Evolutionary conservation across 441 rosid genomes (phyloP).

Genomic region (Rhodomyrtus psidioides): DNA sequence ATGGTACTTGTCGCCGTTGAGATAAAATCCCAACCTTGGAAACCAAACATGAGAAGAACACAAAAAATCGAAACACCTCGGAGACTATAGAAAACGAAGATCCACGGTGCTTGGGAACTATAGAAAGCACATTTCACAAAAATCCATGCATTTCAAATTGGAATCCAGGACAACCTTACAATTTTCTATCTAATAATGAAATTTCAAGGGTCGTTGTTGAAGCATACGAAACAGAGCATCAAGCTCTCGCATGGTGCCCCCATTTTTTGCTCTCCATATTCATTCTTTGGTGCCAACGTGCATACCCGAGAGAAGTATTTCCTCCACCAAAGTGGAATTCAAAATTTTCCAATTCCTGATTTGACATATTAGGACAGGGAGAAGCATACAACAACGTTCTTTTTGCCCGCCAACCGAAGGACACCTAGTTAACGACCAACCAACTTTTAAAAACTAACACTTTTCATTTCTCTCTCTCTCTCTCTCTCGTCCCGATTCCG

Average conservation of each 20-base stretch:
- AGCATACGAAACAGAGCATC: not conserved
- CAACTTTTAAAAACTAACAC: not conserved
- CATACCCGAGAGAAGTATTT: not conserved
- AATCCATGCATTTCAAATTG: not conserved
- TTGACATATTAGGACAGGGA: not conserved
- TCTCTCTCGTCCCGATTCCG: slow-evolving; percentile 18
- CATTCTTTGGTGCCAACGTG: not conserved
- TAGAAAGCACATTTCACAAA: not conserved
- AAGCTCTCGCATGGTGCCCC: not conserved
- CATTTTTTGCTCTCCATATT: not conserved
- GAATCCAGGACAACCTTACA: not conserved
- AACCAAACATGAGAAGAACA: no score
- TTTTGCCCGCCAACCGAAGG: not conserved
- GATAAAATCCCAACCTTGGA: no score
- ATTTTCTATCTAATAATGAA: not conserved
- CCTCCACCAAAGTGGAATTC: not conserved
- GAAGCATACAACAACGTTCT: not conserved
- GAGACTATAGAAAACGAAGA: not conserved
- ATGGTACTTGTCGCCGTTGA: no score
- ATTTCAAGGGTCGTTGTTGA: not conserved
- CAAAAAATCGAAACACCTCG: no score
- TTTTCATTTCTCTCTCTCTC: not conserved
- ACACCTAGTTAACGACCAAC: not conserved
- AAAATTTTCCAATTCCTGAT: not conserved
- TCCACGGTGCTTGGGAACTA: not conserved